These are phyloP conservation scores for Teratosphaeria epicoccoides DNA, from an alignment of 2,329 filamentous ascomycete genomes.

Conservation along the genomic window DNA sequence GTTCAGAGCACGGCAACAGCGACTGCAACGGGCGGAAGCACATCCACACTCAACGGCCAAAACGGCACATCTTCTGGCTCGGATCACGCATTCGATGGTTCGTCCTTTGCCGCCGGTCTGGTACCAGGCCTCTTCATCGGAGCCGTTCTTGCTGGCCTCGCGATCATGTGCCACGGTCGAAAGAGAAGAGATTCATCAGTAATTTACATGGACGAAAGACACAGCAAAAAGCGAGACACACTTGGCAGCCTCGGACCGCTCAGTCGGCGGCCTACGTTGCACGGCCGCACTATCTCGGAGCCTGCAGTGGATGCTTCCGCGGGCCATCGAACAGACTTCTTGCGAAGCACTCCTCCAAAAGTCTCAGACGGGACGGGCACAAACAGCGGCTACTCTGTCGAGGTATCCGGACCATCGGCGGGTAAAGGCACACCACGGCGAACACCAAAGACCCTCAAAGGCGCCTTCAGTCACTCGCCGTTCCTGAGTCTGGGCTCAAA, in stretches of 20 bases:
- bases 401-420: slow-evolving; percentile 9
- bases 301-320: slow-evolving; percentile 16
- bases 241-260: slow-evolving; percentile 18
- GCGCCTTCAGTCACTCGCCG: slow-evolving; percentile 20
- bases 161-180: slow-evolving; percentile 17
- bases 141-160: slow-evolving; percentile 13
- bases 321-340: slow-evolving; percentile 25
- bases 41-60: not conserved
- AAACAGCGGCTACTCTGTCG: slow-evolving; percentile 11
- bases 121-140: slow-evolving; percentile 25
- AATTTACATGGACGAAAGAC: slow-evolving; percentile 14
- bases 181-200: slow-evolving; percentile 5
- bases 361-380: slow-evolving; percentile 4
- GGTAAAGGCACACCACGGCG: slow-evolving; percentile 9
- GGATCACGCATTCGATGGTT: slow-evolving; percentile 17
- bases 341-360: slow-evolving; percentile 21
- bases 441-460: slow-evolving; percentile 9
- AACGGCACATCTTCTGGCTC: not conserved
- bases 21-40: not conserved
- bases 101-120: slow-evolving; percentile 26
- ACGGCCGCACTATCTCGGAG: slow-evolving; percentile 26
- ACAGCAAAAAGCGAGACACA: slow-evolving; percentile 13
- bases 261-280: slow-evolving; percentile 15
- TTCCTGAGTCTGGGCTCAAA: slow-evolving; percentile 17
- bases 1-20: not conserved